A percentile compares a stretch with the other conserved stretches of the same genome.
These are phyloP conservation scores for Phytopythium aichiense DNA, from an alignment of 352 stramenopile genomes.

Conservation along the genomic window DNA sequence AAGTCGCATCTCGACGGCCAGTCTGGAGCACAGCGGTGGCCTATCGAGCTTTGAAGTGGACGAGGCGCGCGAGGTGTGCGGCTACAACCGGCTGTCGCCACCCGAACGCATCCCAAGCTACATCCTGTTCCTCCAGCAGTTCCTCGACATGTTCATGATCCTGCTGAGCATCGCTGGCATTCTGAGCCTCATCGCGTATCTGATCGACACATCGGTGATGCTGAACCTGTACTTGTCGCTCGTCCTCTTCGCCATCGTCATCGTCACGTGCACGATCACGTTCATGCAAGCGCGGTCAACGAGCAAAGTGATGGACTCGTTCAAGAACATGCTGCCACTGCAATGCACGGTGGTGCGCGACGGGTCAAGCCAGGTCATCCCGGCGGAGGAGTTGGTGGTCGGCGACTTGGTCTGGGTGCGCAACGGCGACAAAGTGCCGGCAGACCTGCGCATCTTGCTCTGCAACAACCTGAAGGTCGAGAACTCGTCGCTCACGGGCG, in stretches of 20 bases:
- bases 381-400: constrained; percentile 40
- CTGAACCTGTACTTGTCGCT: constrained; percentile 41
- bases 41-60: constrained; percentile 14
- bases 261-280: constrained; percentile 34
- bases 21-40: constrained; percentile 29
- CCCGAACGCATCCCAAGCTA: constrained; percentile 27
- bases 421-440: constrained; percentile 52
- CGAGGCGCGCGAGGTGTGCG: constrained; percentile 16
- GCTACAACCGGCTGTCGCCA: constrained; percentile 34
- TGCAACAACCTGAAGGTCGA: constrained; percentile 56
- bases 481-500: constrained; percentile 61
- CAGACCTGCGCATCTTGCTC: constrained; percentile 39
- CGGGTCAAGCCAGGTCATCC: constrained; percentile 28
- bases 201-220: constrained; percentile 30
- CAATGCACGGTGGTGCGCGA: constrained; percentile 43
- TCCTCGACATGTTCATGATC: constrained; percentile 47
- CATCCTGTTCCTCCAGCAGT: constrained; percentile 39
- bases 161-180: constrained; percentile 26
- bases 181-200: constrained; percentile 31
- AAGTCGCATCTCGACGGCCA: constrained; percentile 19
- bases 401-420: constrained; percentile 49
- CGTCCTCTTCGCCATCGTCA: constrained; percentile 27
- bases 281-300: constrained; percentile 37
- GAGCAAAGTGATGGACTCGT: constrained; percentile 45
- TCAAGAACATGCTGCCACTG: constrained; percentile 43